phyloP scores from a whole-genome alignment of 495 filamentous ascomycete genomes.

The Saxophila tyrrhenica region DNA sequence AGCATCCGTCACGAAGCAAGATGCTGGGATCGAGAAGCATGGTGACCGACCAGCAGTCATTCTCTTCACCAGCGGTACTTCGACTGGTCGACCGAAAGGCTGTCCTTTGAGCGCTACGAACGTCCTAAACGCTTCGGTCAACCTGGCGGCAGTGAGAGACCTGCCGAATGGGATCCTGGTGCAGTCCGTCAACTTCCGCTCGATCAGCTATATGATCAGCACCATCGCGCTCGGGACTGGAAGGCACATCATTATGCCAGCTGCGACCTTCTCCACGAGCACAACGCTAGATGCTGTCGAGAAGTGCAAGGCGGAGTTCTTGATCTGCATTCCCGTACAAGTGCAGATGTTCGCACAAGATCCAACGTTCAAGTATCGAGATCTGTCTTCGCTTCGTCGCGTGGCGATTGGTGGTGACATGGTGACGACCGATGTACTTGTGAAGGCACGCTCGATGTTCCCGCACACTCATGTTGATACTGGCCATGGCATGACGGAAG shows the following conservation, averaged over 20 bases:
- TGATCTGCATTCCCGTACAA: neutral
- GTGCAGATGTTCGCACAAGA: neutral
- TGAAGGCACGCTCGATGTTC: neutral
- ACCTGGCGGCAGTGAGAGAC: neutral
- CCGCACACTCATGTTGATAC: neutral
- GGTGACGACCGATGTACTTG: neutral
- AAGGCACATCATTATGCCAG: neutral
- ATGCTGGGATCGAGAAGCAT: neutral
- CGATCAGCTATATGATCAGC: neutral
- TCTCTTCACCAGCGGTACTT: constrained; percentile 6
- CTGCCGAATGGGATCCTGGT: neutral
- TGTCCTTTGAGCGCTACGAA: neutral
- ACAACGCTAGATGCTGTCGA: neutral
- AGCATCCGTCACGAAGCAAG: neutral
- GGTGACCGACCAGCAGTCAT: neutral
- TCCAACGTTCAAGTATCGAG: neutral
- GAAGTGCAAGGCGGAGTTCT: neutral
- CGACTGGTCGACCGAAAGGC: constrained; percentile 4
- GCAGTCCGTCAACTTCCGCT: neutral
- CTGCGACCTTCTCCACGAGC: neutral
- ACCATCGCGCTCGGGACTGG: neutral
- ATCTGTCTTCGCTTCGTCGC: neutral
- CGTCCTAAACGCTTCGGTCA: neutral
- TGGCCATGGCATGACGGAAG: neutral
- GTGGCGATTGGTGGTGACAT: neutral